Conservation (phyloP, 2,329 filamentous ascomycete species). For the Microthyrium microscopicum region DNA sequence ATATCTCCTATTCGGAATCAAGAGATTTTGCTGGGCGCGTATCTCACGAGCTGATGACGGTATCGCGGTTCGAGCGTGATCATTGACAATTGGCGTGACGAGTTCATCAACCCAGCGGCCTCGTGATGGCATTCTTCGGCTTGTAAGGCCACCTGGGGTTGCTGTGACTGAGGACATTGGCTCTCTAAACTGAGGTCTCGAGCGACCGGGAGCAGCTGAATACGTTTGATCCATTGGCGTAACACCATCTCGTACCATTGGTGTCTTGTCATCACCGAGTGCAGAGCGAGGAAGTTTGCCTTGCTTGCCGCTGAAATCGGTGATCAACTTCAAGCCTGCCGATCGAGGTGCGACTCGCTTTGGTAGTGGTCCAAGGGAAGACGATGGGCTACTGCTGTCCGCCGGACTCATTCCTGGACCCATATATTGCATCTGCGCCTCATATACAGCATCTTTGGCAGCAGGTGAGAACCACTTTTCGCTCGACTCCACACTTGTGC, state of each 20-base stretch:
- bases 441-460: slow-evolving; percentile 43
- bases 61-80: slow-evolving; percentile 4
- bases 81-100: slow-evolving; percentile 1
- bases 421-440: slow-evolving; percentile 34
- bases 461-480: slow-evolving; percentile 82
- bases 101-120: slow-evolving; percentile 4
- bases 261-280: slow-evolving; percentile 44
- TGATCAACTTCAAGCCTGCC: slow-evolving; percentile 49
- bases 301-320: slow-evolving; percentile 50
- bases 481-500: slow-evolving; percentile 67
- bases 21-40: too few relatives aligned
- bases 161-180: slow-evolving; percentile 31
- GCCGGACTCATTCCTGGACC: slow-evolving; percentile 33
- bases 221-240: slow-evolving; percentile 52
- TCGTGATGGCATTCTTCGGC: slow-evolving; percentile 43
- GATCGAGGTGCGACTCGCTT: slow-evolving; percentile 67
- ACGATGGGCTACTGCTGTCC: slow-evolving; percentile 42
- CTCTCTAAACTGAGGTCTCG: slow-evolving; percentile 1
- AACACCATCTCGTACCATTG: slow-evolving; percentile 63
- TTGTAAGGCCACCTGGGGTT: slow-evolving; percentile 47
- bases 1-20: too few relatives aligned
- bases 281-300: slow-evolving; percentile 39
- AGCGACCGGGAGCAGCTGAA: slow-evolving; percentile 1
- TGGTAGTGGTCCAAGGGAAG: slow-evolving; percentile 52
- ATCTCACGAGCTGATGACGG: slow-evolving; percentile 7